phyloP scores from a whole-genome alignment of 192 early-diverging fungal genomes.

The Chytriomyces hyalinus region DNA sequence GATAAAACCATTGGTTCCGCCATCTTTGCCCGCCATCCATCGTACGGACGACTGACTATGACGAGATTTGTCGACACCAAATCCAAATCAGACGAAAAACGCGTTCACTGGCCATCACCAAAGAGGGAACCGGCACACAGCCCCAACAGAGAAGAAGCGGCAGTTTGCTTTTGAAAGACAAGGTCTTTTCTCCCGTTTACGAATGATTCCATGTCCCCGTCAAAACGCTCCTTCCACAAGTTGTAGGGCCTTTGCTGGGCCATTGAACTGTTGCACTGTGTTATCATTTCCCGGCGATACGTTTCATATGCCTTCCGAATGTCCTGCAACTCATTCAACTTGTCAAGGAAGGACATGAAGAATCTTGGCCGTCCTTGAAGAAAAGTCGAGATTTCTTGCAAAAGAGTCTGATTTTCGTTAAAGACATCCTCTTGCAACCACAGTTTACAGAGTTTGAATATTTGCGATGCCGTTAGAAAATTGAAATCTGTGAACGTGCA shows the following conservation, averaged over 20 bases:
- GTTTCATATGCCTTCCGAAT: not conserved
- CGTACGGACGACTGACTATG: not conserved
- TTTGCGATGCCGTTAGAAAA: not conserved
- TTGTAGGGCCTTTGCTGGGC: no score
- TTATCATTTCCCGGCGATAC: not conserved
- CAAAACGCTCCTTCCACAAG: not conserved
- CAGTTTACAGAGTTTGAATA: constrained; percentile 4
- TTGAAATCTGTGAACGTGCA: not conserved
- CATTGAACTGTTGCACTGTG: no score
- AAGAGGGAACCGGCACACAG: constrained; percentile 21
- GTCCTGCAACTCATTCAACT: constrained; percentile 1
- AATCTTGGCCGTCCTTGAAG: constrained; percentile 6
- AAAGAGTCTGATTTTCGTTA: not conserved
- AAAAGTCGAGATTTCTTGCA: constrained; percentile 1
- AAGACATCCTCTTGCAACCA: not conserved
- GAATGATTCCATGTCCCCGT: no score
- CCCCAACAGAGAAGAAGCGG: constrained; percentile 1
- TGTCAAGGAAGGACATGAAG: constrained; percentile 12
- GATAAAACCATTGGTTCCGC: constrained; percentile 16
- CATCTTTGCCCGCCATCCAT: not conserved
- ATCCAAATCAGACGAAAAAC: not conserved
- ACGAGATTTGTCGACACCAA: constrained; percentile 10
- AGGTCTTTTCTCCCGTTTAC: not conserved
- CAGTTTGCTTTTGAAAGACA: not conserved
- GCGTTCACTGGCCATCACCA: not conserved